These are phyloP conservation scores for Alternaria solani DNA, from an alignment of 2,329 filamentous ascomycete species.

Conservation along the genomic window DNA sequence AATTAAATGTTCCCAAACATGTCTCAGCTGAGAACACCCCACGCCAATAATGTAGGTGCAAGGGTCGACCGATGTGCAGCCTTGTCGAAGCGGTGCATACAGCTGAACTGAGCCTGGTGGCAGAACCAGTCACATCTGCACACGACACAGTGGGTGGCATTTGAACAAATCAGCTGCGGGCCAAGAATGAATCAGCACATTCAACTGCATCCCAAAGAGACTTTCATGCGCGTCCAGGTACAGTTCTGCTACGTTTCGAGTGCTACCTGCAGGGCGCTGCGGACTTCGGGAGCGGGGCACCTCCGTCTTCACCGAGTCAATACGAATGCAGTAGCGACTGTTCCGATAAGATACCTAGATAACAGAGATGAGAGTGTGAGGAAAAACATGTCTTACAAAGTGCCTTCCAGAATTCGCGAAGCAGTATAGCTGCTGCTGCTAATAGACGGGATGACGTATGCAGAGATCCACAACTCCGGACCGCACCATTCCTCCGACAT, in stretches of 20 bases:
- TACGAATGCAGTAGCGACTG: neutral
- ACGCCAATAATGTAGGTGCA: no score
- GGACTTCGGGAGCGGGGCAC: no score
- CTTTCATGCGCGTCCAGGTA: no score
- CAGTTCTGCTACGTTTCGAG: no score
- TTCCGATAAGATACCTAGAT: accelerated
- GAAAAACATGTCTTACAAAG: neutral
- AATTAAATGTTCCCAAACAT: no score
- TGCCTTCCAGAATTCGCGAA: accelerated
- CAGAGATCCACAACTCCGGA: neutral
- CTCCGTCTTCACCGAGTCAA: no score
- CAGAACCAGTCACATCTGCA: neutral
- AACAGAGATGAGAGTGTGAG: accelerated
- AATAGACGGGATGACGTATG: neutral
- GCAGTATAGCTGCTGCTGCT: neutral
- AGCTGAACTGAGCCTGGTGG: neutral
- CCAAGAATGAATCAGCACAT: neutral
- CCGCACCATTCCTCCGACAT: neutral
- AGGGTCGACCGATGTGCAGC: neutral
- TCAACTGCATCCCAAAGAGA: no score
- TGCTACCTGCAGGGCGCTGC: no score
- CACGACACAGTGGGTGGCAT: neutral
- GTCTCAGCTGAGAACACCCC: no score
- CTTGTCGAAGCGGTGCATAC: neutral
- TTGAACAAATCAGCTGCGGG: neutral